Evolutionary conservation across 2,329 filamentous ascomycete genomes (phyloP).

Genomic region (Ascocoryne sarcoides): DNA sequence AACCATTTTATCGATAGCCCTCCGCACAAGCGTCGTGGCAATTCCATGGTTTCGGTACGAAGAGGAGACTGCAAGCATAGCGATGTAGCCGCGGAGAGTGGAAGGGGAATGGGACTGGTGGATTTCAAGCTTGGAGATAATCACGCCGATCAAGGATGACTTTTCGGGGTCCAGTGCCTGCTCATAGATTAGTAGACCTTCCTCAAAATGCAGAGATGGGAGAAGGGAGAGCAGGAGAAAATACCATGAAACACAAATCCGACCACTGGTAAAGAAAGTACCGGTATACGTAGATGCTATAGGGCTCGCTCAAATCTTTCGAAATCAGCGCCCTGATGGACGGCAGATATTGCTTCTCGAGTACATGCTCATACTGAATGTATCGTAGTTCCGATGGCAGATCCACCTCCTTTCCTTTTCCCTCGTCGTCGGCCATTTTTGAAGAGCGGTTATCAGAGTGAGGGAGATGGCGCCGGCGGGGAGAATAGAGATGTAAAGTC

Average conservation of each 20-base stretch:
- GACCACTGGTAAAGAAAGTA: slow-evolving; percentile 99
- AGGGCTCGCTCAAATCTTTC: slow-evolving; percentile 93
- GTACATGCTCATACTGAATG: slow-evolving; percentile 51
- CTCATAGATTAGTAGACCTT: not conserved
- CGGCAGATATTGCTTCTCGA: slow-evolving; percentile 61
- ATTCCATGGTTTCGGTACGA: slow-evolving; percentile 77
- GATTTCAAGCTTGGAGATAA: slow-evolving; percentile 88
- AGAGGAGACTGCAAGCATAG: slow-evolving; percentile 90
- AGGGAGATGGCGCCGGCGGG: no score
- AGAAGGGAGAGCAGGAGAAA: not conserved
- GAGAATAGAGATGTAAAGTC: no score
- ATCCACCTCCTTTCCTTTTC: slow-evolving; percentile 6
- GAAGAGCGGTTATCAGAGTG: no score
- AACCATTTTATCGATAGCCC: slow-evolving; percentile 87
- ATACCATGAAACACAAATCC: slow-evolving; percentile 45
- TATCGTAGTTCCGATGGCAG: slow-evolving; percentile 44
- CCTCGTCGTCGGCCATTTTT: not conserved
- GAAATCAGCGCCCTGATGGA: slow-evolving; percentile 89
- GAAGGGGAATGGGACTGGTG: slow-evolving; percentile 73
- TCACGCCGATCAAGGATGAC: slow-evolving; percentile 71
- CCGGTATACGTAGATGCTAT: slow-evolving; percentile 98
- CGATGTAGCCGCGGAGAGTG: slow-evolving; percentile 84
- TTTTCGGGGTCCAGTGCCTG: slow-evolving; percentile 48
- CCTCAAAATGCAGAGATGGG: not conserved
- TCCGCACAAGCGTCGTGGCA: slow-evolving; percentile 78